phyloP scores from a whole-genome alignment of 768 basidiomycete genomes.

The Leccinum sublutescens region DNA sequence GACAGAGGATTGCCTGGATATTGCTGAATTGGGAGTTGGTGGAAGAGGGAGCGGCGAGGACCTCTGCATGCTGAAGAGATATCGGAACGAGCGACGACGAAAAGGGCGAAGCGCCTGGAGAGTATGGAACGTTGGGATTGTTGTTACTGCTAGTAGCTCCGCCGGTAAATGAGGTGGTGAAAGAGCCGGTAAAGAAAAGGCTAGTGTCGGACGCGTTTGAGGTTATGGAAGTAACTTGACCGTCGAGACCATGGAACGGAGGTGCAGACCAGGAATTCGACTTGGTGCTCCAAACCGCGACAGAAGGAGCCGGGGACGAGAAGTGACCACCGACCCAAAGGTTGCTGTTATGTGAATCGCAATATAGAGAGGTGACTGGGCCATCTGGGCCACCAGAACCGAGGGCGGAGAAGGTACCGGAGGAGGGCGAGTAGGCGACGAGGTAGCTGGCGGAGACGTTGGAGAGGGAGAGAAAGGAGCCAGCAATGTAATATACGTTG shows the following conservation, averaged over 20 bases:
- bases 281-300: constrained; percentile 70
- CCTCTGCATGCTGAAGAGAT: constrained; percentile 56
- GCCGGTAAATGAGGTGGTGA: constrained; percentile 70
- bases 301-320: constrained; percentile 60
- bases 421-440: constrained; percentile 67
- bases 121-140: constrained; percentile 85
- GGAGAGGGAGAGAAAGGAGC: constrained; percentile 74
- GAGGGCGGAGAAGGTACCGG: constrained; percentile 58
- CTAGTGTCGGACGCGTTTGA: constrained; percentile 68
- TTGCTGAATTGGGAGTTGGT: constrained; percentile 57
- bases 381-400: constrained; percentile 73
- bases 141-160: constrained; percentile 54
- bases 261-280: constrained; percentile 70
- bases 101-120: constrained; percentile 78
- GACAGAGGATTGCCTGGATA: constrained; percentile 77
- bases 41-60: constrained; percentile 64
- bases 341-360: constrained; percentile 62
- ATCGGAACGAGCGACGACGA: constrained; percentile 88
- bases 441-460: constrained; percentile 64
- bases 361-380: constrained; percentile 69
- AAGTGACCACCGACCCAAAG: constrained; percentile 83
- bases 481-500: constrained; percentile 75
- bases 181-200: constrained; percentile 87
- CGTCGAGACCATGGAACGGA: constrained; percentile 77
- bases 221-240: constrained; percentile 72